phyloP scores from a whole-genome alignment of 2,329 filamentous ascomycete genomes.

The Cladophialophora immunda region DNA sequence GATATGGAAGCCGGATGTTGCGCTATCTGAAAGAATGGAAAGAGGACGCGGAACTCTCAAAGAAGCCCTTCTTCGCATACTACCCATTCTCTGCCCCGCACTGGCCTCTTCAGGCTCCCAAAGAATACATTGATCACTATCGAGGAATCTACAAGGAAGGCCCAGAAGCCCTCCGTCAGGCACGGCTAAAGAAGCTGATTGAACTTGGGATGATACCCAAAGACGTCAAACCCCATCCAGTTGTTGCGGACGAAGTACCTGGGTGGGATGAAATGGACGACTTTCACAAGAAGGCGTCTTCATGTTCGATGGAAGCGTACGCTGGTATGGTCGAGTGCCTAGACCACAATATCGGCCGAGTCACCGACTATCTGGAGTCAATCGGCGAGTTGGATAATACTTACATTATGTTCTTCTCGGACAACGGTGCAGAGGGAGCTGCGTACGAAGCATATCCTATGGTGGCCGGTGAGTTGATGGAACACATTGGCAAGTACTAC shows the following conservation, averaged over 20 bases:
- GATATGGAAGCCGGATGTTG: constrained; percentile 63
- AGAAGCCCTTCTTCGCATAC: constrained; percentile 59
- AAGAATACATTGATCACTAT: constrained; percentile 58
- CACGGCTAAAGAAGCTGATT: constrained; percentile 56
- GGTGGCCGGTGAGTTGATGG: constrained; percentile 52
- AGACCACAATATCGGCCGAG: constrained; percentile 57
- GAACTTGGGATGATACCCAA: constrained; percentile 54
- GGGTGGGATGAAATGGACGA: constrained; percentile 52
- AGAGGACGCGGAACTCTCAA: constrained; percentile 47
- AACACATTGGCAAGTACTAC: constrained; percentile 57
- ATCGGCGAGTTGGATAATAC: constrained; percentile 60
- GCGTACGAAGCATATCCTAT: constrained; percentile 57
- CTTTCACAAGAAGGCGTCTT: constrained; percentile 52
- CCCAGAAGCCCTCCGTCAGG: constrained; percentile 56
- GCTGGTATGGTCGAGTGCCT: constrained; percentile 61
- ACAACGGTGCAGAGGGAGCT: constrained; percentile 61
- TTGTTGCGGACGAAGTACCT: constrained; percentile 54
- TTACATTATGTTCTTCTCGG: constrained; percentile 59
- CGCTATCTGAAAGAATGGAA: constrained; percentile 61
- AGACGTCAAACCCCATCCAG: constrained; percentile 54
- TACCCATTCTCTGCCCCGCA: constrained; percentile 61
- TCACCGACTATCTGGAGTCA: constrained; percentile 55
- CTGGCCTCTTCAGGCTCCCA: constrained; percentile 62
- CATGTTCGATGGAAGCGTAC: constrained; percentile 60
- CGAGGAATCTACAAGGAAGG: constrained; percentile 60